Evolutionary conservation across 306 rosid genomes (phyloP), one percentile per base, ranked within the genome.

Genomic region (Alnus rubra): DNA sequence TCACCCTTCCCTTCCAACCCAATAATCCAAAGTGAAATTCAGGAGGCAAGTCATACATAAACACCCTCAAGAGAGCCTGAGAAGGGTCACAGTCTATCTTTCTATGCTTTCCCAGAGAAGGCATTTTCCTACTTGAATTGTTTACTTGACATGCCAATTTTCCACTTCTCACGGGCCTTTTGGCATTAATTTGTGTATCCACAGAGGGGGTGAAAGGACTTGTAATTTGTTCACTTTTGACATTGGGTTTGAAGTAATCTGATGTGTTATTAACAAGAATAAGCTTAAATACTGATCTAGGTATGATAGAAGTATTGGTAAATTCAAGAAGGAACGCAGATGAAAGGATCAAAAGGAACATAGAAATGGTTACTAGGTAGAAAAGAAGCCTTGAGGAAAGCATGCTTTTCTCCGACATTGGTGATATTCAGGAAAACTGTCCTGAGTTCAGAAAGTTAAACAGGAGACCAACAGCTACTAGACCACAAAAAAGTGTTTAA

Each of bases 31-130:
- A 95, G 88, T 95, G 98, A 88, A 88, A 92, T 54, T 91, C 90
- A 28, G 97, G 93, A 62, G 98, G 94, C 86, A 95, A 85, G 74
- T 93, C 94, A 88, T 95, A 95, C 98, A 95, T 91, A 87, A 79
- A 95, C 8, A 91, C 96, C 83, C 87, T 95, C 89, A 95, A 73
- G 15, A 65, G 74, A 44, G 91, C 92, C 74, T 9, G 79, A 60
- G 80, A 71, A 0, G 80, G 87, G 62, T 78, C 90, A 74, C 89
- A 90, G 11, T 35, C 84, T 77, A 81, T 37, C 48, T 14, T 77
- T 76, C 49, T 79, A 78, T 62, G 58, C 39, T 75, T 79, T 62
- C 81, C 83, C 10, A n/a, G 75, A 64, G 84, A 79, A 69, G n/a
- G 77, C 30, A 67, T 19, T 69, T 81, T 76, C 68, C 71, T 71